Percentiles rank a stretch among this genome's conserved stretches.
Evolutionary conservation across 2,329 filamentous ascomycete genomes (phyloP).

Genomic region (Verticillium nubilum): DNA sequence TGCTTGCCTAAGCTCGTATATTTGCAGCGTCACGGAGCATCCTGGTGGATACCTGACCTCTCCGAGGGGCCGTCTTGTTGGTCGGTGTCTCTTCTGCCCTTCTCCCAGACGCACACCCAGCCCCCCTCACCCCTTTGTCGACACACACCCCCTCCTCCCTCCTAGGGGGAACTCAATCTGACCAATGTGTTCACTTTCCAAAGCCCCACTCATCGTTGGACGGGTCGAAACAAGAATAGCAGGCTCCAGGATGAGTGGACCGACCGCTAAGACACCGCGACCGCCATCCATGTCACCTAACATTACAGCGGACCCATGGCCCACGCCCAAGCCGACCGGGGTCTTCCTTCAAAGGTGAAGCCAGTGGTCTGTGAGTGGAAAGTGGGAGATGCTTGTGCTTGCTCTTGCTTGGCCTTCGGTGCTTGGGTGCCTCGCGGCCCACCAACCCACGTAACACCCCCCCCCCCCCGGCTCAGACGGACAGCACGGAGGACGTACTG

Average conservation of each 20-base stretch:
- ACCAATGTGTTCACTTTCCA: background rate
- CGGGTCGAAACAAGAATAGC: background rate
- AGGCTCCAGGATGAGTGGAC: background rate
- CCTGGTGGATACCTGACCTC: conserved; percentile 5
- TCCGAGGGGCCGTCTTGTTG: background rate
- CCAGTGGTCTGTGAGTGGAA: background rate
- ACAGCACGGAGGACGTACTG: background rate
- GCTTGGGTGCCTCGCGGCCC: background rate
- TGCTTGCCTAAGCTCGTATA: conserved; percentile 40
- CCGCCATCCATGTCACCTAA: background rate
- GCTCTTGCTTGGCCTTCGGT: background rate
- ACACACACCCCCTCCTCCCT: conserved; percentile 19
- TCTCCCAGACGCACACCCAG: conserved; percentile 1
- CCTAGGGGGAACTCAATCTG: background rate
- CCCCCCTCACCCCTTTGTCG: background rate
- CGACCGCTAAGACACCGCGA: background rate
- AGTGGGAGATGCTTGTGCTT: background rate
- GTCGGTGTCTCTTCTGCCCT: conserved; percentile 19
- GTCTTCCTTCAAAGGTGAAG: background rate
- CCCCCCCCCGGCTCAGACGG: background rate
- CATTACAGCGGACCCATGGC: background rate
- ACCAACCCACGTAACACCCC: background rate
- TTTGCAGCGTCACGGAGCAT: conserved; percentile 40
- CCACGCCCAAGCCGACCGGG: background rate
- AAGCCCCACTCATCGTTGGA: background rate